Base-by-base conservation (phyloP, 306 rosid species). In the Inga leiocalycina region DNA sequence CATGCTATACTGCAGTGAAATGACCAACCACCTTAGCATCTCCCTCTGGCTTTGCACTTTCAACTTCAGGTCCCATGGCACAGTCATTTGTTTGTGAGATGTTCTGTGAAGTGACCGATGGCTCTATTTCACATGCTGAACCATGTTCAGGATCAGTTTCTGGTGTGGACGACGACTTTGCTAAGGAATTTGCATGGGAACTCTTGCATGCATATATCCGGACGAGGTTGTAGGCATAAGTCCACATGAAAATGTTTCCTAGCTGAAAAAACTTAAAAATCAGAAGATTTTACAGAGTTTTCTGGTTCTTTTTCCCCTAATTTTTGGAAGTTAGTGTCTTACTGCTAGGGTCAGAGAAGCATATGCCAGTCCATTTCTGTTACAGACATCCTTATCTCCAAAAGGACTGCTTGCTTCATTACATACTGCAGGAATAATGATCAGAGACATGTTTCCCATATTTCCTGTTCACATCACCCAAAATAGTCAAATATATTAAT, bases 151-250 rank as follows among this genome's bases (percentile, higher is more conserved):
- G 71, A 44, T 73, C 77, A 15, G 84, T 62, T 81, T 81, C 88
- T 43, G 6, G 75, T 14, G 56, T 56, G 46, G 77, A 32, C 57
- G 22, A 62, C 15, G 73, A 56, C 54, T 22, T 19, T 41, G 5
- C 69, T 2, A 48, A 24, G 70, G 89, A 74, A 76, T 22, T 74
- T 14, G 6, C 86, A 57, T 59, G 27, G 51, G 80, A 74, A 51
- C 5, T 56, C 80, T 79, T 80, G 77, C 79, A 41, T 62, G 88
- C 79, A 74, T 51, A 84, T 70, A 64, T 4, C 67, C 88, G 85
- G 77, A 87, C 82, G 72, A 84, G 49, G 56, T 76, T 65, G 85
- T 87, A 84, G 54, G 79, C 80, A 56, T 78, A 81, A 75, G 86
- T 20, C 90, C 90, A 87, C 24, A 35, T 35, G 24, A 62, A 87